Conservation (phyloP, 148 eudicot genomes). For the Camellia sinensis region DNA sequence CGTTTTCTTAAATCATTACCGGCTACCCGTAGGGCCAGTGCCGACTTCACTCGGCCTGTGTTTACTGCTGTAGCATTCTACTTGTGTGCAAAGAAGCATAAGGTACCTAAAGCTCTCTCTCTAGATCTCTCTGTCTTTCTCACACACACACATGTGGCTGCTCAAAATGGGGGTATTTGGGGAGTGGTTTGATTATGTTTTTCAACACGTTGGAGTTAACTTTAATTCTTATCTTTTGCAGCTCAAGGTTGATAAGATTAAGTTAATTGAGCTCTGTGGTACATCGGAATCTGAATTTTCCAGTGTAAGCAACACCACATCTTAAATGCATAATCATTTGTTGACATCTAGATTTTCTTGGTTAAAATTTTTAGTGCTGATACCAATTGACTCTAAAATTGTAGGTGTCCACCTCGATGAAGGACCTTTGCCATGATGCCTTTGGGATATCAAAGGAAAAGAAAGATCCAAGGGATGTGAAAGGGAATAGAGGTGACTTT, state of each 20-base stretch:
- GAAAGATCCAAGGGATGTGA: conserved; percentile 78
- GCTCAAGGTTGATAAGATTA: conserved; percentile 87
- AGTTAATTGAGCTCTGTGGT: conserved; percentile 89
- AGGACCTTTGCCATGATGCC: conserved; percentile 79
- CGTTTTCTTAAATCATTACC: conserved; percentile 78
- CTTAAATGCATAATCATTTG: not conserved
- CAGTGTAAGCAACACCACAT: conserved; percentile 47
- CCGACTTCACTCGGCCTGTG: conserved; percentile 88
- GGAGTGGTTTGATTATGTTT: not conserved
- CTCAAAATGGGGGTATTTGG: not conserved
- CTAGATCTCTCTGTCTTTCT: not conserved
- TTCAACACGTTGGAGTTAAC: not conserved
- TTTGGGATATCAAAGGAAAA: conserved; percentile 81
- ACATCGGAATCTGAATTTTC: conserved; percentile 84
- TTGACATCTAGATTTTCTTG: not conserved
- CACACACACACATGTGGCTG: not conserved
- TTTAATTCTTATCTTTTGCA: conserved; percentile 27
- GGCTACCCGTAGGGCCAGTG: conserved; percentile 59
- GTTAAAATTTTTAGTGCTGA: not conserved
- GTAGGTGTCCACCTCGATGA: conserved; percentile 88
- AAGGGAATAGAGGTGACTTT: conserved; percentile 77
- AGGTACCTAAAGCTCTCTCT: conserved; percentile 36
- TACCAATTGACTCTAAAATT: conserved; percentile 9
- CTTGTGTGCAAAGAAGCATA: conserved; percentile 83
- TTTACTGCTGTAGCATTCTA: conserved; percentile 90